Evolutionary conservation across 2,329 filamentous ascomycete genomes (phyloP).

Genomic region (Colletotrichum caudatum): DNA sequence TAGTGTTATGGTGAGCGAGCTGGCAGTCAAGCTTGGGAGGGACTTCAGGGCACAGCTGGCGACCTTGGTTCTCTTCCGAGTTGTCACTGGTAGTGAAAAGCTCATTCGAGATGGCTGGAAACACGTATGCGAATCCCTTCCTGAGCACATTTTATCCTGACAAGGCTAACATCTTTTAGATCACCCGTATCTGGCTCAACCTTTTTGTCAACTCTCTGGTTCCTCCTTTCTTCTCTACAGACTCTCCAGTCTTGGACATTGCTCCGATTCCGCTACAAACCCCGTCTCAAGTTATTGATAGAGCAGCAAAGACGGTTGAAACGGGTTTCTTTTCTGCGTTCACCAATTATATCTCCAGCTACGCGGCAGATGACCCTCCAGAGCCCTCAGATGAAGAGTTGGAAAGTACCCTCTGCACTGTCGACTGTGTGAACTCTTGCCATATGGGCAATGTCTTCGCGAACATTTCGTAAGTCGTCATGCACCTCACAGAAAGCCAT

Average conservation of each 20-base stretch:
- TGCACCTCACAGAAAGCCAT: neutral
- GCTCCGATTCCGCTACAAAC: slow-evolving; percentile 89
- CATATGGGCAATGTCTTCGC: slow-evolving; percentile 84
- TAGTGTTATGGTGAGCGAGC: slow-evolving; percentile 98
- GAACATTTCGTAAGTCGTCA: slow-evolving; percentile 77
- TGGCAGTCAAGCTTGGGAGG: slow-evolving; percentile 93
- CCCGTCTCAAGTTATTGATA: slow-evolving; percentile 92
- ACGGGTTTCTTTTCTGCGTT: slow-evolving; percentile 92
- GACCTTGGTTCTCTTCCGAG: slow-evolving; percentile 93
- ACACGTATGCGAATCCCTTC: slow-evolving; percentile 66
- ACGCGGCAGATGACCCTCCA: slow-evolving; percentile 96
- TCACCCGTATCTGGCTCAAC: slow-evolving; percentile 93
- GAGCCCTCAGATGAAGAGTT: slow-evolving; percentile 98
- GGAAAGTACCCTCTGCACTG: slow-evolving; percentile 92
- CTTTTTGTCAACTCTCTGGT: slow-evolving; percentile 96
- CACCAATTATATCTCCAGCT: slow-evolving; percentile 97
- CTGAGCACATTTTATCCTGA: neutral
- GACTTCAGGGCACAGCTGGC: slow-evolving; percentile 95
- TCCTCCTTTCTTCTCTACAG: slow-evolving; percentile 77
- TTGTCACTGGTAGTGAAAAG: slow-evolving; percentile 86
- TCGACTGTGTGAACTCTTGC: slow-evolving; percentile 94
- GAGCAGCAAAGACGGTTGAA: slow-evolving; percentile 81
- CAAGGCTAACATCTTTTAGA: slow-evolving; percentile 64
- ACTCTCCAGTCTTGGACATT: slow-evolving; percentile 75
- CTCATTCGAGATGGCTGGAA: slow-evolving; percentile 83